Evolutionary conservation across 257 asterid species (phyloP), one percentile per base, ranked within the genome.

Genomic region (Nicotiana noctiflora): DNA sequence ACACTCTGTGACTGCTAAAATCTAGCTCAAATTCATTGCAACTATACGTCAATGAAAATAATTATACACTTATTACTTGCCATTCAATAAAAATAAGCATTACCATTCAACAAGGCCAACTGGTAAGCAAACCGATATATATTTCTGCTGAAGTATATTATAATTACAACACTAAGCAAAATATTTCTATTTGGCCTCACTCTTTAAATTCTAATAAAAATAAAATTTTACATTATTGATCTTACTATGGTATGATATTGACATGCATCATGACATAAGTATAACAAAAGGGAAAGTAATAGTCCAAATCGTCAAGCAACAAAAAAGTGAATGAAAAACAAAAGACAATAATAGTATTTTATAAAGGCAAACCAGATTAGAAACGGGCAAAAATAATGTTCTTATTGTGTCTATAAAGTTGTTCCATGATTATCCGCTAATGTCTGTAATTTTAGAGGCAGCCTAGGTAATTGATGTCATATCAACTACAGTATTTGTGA

Each of bases 391-490:
- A 6, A 37, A 12, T 65, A 66, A 55, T 75, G 79, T 64, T n/a
- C 53, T 49, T 12, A 64, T 14, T 62, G 31, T 55, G 63, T 79
- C 75, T 3, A 21, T 40, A 66, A 21, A 75, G 66, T 49, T 68
- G 37, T 59, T 59, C 63, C 64, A 81, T 61, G 44, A 76, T 76
- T 17, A 67, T 46, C 66, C 83, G 82, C 84, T 82, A 67, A 4
- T 90, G 93, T 88, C 89, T 83, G 75, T 76, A 81, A 80, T 70
- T 46, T 53, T 49, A 44, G 2, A 59, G 82, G 89, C 89, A 88
- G 7, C 18, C 32, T 31, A 68, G 77, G 67, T 59, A 56, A 49
- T 68, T 75, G 79, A 81, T 88, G 84, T 82, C 84, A 83, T 74
- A 77, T 79, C 86, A 85, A 75, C 82, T 84, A 84, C 81, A 65